Evolutionary conservation across 2,329 filamentous ascomycete species (phyloP).

Genomic region (Knoxdaviesia capensis): DNA sequence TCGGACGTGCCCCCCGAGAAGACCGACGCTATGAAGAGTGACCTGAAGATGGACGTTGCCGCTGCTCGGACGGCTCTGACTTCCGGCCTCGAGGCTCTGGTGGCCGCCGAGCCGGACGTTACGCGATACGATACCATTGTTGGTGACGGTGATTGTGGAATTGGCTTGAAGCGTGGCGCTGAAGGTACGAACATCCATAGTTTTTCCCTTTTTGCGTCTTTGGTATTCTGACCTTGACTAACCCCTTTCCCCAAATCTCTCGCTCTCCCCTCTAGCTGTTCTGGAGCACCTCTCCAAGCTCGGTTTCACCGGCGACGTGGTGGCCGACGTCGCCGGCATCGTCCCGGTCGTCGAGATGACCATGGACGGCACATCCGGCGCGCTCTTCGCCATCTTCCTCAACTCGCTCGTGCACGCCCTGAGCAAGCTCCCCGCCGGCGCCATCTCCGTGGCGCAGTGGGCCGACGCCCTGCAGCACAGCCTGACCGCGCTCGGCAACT

Average conservation of each 20-base stretch:
- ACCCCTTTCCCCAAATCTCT: conserved; percentile 5
- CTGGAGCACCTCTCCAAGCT: conserved; percentile 25
- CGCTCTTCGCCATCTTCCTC: conserved; percentile 62
- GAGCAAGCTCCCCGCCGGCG: conserved; percentile 18
- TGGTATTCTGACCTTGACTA: conserved; percentile 4
- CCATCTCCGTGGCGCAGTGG: conserved; percentile 24
- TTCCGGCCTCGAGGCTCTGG: conserved; percentile 37
- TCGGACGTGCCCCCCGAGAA: conserved; percentile 7
- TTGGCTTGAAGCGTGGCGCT: conserved; percentile 71
- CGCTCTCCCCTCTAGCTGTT: conserved; percentile 30
- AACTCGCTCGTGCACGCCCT: conserved; percentile 58
- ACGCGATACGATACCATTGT: conserved; percentile 65
- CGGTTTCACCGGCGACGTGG: conserved; percentile 27
- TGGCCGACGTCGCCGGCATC: conserved; percentile 29
- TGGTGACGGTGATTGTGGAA: conserved; percentile 79
- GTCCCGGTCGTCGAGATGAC: conserved; percentile 32
- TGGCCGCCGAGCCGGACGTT: conserved; percentile 49
- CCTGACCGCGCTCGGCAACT: conserved; percentile 50
- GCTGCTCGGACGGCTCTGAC: conserved; percentile 30
- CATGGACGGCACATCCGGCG: conserved; percentile 44
- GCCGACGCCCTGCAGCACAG: conserved; percentile 50
- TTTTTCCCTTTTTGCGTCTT: background rate
- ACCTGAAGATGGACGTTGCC: conserved; percentile 29
- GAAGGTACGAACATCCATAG: conserved; percentile 30
- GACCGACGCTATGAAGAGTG: conserved; percentile 22